phyloP scores from a whole-genome alignment of 2,329 filamentous ascomycete species.

The Aspergillus sp. region DNA sequence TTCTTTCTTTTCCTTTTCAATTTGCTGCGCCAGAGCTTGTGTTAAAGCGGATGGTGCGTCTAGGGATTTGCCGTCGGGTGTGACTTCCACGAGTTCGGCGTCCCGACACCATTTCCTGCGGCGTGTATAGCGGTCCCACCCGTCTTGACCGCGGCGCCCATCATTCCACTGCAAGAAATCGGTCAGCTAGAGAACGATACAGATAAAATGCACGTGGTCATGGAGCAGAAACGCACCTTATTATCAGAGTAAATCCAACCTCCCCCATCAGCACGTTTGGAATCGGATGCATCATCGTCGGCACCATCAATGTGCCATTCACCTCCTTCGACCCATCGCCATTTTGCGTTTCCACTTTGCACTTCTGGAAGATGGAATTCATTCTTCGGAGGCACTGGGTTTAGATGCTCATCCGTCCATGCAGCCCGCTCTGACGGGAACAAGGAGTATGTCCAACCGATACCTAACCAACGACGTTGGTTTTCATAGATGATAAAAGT shows the following conservation, averaged over 20 bases:
- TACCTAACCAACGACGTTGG: slow-evolving; percentile 87
- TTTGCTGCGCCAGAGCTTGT: slow-evolving; percentile 24
- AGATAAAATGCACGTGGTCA: background rate
- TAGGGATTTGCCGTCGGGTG: slow-evolving; percentile 45
- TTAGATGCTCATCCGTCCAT: slow-evolving; percentile 96
- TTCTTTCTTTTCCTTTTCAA: slow-evolving; percentile 19
- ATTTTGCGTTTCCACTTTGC: slow-evolving; percentile 61
- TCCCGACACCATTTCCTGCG: slow-evolving; percentile 95
- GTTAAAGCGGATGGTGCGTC: slow-evolving; percentile 39
- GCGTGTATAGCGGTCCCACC: slow-evolving; percentile 92
- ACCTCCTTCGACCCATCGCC: slow-evolving; percentile 82
- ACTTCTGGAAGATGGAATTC: slow-evolving; percentile 68
- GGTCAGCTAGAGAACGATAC: background rate
- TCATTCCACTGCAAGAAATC: slow-evolving; percentile 71
- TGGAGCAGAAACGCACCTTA: slow-evolving; percentile 61
- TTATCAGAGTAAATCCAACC: slow-evolving; percentile 99
- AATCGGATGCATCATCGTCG: slow-evolving; percentile 38
- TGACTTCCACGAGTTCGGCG: slow-evolving; percentile 84
- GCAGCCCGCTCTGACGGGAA: slow-evolving; percentile 85
- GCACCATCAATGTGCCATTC: slow-evolving; percentile 83
- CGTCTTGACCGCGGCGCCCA: slow-evolving; percentile 78
- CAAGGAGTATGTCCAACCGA: slow-evolving; percentile 91
- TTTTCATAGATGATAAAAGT: slow-evolving; percentile 98
- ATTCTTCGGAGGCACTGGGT: slow-evolving; percentile 72
- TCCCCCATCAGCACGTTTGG: slow-evolving; percentile 55